A percentile compares a stretch with the other conserved stretches of the same genome.
Evolutionary conservation across 2,329 filamentous ascomycete genomes (phyloP).

Genomic region (Cercospora sojina): DNA sequence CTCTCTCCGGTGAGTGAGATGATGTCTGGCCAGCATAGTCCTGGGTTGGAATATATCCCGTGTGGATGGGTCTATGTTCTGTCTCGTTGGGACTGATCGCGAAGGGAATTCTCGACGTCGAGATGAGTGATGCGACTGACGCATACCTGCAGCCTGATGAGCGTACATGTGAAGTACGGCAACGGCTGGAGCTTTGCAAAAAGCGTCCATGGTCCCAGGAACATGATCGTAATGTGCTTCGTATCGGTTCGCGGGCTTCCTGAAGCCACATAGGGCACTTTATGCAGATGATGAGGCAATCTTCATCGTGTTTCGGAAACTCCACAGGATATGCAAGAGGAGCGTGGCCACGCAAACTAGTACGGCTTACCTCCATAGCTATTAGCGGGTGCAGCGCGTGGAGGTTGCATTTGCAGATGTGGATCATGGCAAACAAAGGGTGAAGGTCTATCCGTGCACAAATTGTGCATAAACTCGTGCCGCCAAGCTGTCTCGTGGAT

Average conservation of each 20-base stretch:
- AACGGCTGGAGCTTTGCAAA: not conserved
- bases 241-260: not conserved
- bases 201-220: not conserved
- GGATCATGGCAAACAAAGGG: not conserved
- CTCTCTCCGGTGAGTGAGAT: not conserved
- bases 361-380: not conserved
- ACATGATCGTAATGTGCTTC: not conserved
- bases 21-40: not conserved
- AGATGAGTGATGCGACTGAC: not conserved
- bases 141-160: not conserved
- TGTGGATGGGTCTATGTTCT: not conserved
- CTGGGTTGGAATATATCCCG: not conserved
- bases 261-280: not conserved
- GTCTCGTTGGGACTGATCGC: not conserved
- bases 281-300: constrained; percentile 1
- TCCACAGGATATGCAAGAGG: not conserved
- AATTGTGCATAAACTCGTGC: constrained; percentile 1
- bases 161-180: not conserved
- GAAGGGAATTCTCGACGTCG: not conserved
- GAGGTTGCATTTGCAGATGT: not conserved
- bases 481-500: not conserved
- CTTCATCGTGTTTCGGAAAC: not conserved
- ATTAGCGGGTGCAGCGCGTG: not conserved
- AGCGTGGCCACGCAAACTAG: not conserved
- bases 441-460: constrained; percentile 3